These are phyloP conservation scores for Anthoceros angustus DNA, from an alignment of 225 moss, liverwort and hornwort species.

Conservation along the genomic window DNA sequence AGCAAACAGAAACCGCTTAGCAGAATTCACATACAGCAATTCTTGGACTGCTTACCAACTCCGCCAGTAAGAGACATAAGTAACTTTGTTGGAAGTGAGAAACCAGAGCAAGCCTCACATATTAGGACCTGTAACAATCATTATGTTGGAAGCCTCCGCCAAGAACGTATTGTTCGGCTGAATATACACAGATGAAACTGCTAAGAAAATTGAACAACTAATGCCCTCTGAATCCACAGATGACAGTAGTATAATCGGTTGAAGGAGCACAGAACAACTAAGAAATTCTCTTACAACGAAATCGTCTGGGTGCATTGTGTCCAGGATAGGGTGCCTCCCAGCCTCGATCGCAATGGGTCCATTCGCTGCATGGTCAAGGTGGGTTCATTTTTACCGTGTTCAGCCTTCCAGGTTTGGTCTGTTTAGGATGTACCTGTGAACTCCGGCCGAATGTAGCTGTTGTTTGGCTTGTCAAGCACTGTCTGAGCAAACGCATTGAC, in stretches of 20 bases:
- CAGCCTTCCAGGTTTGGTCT: no score
- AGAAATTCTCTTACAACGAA: constrained; percentile 41
- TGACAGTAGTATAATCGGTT: no score
- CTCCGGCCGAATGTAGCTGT: constrained; percentile 61
- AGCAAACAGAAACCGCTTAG: no score
- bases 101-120: constrained; percentile 33
- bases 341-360: constrained; percentile 87
- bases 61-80: no score
- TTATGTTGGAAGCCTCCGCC: constrained; percentile 62
- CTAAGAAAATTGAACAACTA: not conserved
- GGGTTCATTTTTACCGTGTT: not conserved
- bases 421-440: constrained; percentile 64
- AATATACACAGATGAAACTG: not conserved
- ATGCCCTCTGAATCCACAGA: not conserved
- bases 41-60: no score
- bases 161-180: constrained; percentile 83
- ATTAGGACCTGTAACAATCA: constrained; percentile 88
- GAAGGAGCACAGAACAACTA: not conserved
- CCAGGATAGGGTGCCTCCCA: constrained; percentile 85
- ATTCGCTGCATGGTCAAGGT: constrained; percentile 23
- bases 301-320: constrained; percentile 41
- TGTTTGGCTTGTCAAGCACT: constrained; percentile 37
- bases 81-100: not conserved
- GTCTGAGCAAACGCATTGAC: constrained; percentile 73
- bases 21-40: no score